Conservation (phyloP, 2,329 filamentous ascomycete species). For the Aaosphaeria arxii region DNA sequence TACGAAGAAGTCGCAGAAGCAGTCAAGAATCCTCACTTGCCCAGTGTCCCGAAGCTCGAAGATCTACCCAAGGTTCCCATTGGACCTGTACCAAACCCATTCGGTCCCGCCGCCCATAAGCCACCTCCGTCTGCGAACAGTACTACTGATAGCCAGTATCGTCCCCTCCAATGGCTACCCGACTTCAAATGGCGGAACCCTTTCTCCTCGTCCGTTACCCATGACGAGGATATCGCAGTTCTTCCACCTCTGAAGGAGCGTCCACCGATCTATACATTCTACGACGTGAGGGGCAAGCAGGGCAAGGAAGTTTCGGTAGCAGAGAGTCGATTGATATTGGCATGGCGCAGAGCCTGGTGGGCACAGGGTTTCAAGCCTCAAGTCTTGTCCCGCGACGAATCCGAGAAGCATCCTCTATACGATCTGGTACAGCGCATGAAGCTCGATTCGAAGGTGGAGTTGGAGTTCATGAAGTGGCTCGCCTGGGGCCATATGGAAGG, state of each 20-base stretch:
- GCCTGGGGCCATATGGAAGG: conserved; percentile 91
- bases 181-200: conserved; percentile 89
- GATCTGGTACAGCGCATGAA: conserved; percentile 59
- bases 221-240: conserved; percentile 80
- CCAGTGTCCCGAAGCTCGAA: conserved; percentile 27
- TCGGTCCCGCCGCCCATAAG: conserved; percentile 66
- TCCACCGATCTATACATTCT: conserved; percentile 85
- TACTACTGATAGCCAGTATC: conserved; percentile 53
- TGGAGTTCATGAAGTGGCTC: conserved; percentile 79
- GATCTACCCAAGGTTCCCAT: conserved; percentile 34
- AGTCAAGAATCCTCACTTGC: conserved; percentile 40
- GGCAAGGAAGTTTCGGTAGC: conserved; percentile 64
- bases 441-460: conserved; percentile 25
- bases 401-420: conserved; percentile 78
- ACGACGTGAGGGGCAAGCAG: conserved; percentile 66
- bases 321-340: conserved; percentile 74
- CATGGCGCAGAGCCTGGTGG: conserved; percentile 95
- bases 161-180: conserved; percentile 78
- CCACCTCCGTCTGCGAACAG: conserved; percentile 74
- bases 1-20: conserved; percentile 34
- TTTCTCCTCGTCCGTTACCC: conserved; percentile 75
- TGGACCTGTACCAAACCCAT: conserved; percentile 48
- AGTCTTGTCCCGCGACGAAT: conserved; percentile 75
- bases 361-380: conserved; percentile 86
- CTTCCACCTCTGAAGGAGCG: conserved; percentile 72